These are phyloP conservation scores for Termitomyces sp. DNA, from an alignment of 1,284 basidiomycete species.

Conservation along the genomic window DNA sequence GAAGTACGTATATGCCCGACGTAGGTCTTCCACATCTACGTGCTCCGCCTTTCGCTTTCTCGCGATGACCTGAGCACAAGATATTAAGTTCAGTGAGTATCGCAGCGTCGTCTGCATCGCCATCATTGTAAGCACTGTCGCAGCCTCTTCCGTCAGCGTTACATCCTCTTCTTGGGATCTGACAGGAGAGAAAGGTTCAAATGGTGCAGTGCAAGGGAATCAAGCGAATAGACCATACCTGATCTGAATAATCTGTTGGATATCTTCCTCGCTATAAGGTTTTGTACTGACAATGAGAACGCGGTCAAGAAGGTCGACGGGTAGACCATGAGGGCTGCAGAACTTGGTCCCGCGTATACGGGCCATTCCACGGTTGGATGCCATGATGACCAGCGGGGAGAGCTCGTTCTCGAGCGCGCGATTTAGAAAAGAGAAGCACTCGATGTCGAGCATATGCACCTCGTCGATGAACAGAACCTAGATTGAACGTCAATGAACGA, in stretches of 20 bases:
- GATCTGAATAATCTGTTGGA: conserved; percentile 90
- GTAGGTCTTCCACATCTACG: conserved; percentile 82
- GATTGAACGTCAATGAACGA: background rate
- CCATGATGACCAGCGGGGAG: conserved; percentile 96
- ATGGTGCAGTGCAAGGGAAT: too few species aligned
- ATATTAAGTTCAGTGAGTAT: conserved; percentile 90
- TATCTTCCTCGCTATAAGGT: conserved; percentile 82
- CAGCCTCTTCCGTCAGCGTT: conserved; percentile 70
- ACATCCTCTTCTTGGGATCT: conserved; percentile 97
- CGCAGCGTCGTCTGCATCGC: conserved; percentile 82
- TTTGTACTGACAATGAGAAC: conserved; percentile 94
- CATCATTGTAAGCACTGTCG: conserved; percentile 80
- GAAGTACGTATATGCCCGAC: conserved; percentile 85
- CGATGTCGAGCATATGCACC: conserved; percentile 99
- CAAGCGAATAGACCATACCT: conserved; percentile 42
- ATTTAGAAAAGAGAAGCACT: conserved; percentile 98
- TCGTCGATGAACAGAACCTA: conserved; percentile 91
- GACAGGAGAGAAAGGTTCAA: background rate
- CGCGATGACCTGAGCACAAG: conserved; percentile 82
- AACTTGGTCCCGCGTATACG: conserved; percentile 95
- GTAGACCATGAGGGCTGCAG: conserved; percentile 91
- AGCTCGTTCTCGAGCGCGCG: conserved; percentile 92
- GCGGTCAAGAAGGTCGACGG: conserved; percentile 91
- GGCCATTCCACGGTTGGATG: conserved; percentile 93
- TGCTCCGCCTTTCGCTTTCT: conserved; percentile 71